These are phyloP conservation scores for Aspergillus floridensis DNA, from an alignment of 2,329 filamentous ascomycete genomes.

Conservation along the genomic window DNA sequence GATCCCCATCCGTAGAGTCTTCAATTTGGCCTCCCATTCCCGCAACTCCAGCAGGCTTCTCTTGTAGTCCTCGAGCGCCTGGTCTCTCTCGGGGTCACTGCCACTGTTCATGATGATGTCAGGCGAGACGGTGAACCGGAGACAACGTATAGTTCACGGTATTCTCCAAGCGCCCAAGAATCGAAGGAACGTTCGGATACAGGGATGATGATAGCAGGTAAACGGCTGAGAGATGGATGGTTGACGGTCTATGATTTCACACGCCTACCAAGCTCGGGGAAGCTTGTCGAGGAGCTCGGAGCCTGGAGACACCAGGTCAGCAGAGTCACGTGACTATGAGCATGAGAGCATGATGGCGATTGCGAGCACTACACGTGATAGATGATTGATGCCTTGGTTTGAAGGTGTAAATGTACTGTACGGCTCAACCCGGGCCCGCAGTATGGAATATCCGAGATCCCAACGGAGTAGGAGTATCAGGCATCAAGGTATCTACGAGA, in stretches of 20 bases:
- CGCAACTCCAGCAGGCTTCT: slow-evolving; percentile 85
- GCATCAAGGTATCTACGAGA: slow-evolving; percentile 17
- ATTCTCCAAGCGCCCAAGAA: background rate
- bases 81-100: slow-evolving; percentile 56
- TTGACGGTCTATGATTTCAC: slow-evolving; percentile 17
- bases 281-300: slow-evolving; percentile 30
- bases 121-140: slow-evolving; percentile 2
- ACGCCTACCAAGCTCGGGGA: slow-evolving; percentile 23
- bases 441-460: slow-evolving; percentile 18
- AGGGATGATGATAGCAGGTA: background rate
- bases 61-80: slow-evolving; percentile 76
- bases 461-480: slow-evolving; percentile 3
- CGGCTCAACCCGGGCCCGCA: slow-evolving; percentile 3
- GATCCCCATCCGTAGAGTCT: slow-evolving; percentile 88
- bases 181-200: background rate
- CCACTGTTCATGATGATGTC: slow-evolving; percentile 37
- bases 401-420: background rate
- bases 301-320: slow-evolving; percentile 7
- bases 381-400: background rate
- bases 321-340: slow-evolving; percentile 9
- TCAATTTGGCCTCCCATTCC: slow-evolving; percentile 98
- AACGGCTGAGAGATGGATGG: slow-evolving; percentile 1
- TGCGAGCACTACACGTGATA: background rate
- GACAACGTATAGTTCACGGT: background rate
- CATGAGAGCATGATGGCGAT: slow-evolving; percentile 18